phyloP scores from a whole-genome alignment of 164 flowering plant species.

The Buxus sempervirens region DNA sequence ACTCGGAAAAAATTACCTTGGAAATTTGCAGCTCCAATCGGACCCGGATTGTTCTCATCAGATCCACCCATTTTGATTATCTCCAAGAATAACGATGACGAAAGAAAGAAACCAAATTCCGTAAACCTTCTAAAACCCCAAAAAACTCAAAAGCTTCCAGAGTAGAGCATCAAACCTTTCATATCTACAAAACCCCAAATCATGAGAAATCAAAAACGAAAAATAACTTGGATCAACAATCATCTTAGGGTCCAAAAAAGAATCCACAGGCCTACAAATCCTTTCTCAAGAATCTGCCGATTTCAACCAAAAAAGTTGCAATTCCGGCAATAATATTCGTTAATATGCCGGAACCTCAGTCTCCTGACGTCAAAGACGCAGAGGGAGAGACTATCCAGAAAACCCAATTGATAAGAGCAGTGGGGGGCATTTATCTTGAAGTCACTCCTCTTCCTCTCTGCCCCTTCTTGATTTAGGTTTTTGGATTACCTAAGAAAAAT shows the following conservation, averaged over 20 bases:
- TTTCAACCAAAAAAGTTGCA: slow-evolving; percentile 7
- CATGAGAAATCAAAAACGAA: neutral
- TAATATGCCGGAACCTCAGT: neutral
- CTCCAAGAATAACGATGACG: slow-evolving; percentile 16
- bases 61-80: slow-evolving; percentile 54
- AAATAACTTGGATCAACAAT: slow-evolving; percentile 1
- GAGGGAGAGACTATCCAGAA: slow-evolving; percentile 25
- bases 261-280: slow-evolving; percentile 3
- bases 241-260: slow-evolving; percentile 7
- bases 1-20: slow-evolving; percentile 32
- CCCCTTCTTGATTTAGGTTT: slow-evolving; percentile 1
- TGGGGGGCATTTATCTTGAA: slow-evolving; percentile 9
- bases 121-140: neutral
- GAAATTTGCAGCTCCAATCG: slow-evolving; percentile 30
- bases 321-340: neutral
- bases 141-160: slow-evolving; percentile 9
- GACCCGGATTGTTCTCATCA: slow-evolving; percentile 60
- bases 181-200: neutral
- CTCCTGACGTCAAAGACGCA: slow-evolving; percentile 2
- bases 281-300: neutral
- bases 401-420: slow-evolving; percentile 23
- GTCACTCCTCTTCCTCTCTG: slow-evolving; percentile 3
- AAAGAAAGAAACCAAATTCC: neutral
- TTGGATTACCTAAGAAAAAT: slow-evolving; percentile 3
- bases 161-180: neutral